These are phyloP conservation scores for Capsicum chinense DNA, from an alignment of 257 asterid species.

Conservation along the genomic window DNA sequence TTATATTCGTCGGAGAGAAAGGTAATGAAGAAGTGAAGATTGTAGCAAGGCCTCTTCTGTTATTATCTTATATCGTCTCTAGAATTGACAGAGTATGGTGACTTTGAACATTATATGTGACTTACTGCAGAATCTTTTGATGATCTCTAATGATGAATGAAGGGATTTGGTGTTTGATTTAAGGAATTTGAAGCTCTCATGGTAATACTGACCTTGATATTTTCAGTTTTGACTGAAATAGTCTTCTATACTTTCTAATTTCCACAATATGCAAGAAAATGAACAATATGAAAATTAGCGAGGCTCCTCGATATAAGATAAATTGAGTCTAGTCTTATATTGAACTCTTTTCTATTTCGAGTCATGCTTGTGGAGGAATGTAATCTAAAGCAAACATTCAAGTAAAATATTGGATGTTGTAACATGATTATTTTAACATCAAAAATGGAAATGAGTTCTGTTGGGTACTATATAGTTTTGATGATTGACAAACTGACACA, in stretches of 20 bases:
- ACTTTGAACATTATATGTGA: not conserved
- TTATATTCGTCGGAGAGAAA: not conserved
- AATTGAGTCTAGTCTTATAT: not conserved
- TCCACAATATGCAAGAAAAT: not conserved
- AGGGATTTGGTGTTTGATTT: not conserved
- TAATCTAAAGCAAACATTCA: slow-evolving; percentile 12
- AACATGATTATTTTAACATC: not conserved
- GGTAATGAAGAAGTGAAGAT: not conserved
- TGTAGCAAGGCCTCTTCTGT: not conserved
- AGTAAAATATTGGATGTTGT: not conserved
- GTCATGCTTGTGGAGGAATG: not conserved
- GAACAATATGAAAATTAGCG: not conserved
- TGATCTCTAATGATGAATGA: not conserved
- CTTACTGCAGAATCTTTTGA: slow-evolving; percentile 19
- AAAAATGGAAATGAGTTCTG: not conserved
- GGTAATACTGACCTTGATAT: slow-evolving; percentile 12
- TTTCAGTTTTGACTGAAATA: not conserved
- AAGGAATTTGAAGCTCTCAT: not conserved
- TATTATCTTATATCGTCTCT: not conserved
- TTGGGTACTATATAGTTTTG: too few species aligned
- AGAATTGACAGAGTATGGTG: not conserved
- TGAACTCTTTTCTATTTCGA: not conserved
- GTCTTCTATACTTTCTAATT: not conserved
- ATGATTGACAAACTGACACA: too few species aligned
- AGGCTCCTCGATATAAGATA: not conserved